Evolutionary conservation across 225 moss, liverwort and hornwort species (phyloP), one percentile per base, ranked within the genome.

Genomic region (Bryum argenteum): DNA sequence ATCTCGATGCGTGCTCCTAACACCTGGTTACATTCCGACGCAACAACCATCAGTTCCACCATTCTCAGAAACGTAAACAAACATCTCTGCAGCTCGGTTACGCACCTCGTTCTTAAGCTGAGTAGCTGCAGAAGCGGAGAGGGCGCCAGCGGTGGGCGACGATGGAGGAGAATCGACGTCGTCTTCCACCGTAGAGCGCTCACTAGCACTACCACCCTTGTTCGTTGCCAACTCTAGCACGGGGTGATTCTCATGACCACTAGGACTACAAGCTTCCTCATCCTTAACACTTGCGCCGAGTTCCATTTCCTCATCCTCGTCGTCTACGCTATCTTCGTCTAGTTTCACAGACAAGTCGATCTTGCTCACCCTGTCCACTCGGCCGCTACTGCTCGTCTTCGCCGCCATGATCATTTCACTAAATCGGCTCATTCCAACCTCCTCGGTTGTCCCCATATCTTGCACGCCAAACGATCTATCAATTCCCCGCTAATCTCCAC

Each of bases 261-360:
- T 33, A 51, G 66, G 64, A 69, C 79, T 79, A 8, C 58, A 76
- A 5, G 79, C 22, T 41, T 79, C 83, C 72, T 79, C 77, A 39
- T 83, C 69, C 60, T 79, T 72, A 8, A 69, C 63, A 12, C 44
- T 47, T 21, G 42, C 22, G 42, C 75, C 42, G 26, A 56, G 67
- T 59, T 80, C 74, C 80, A 77, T 77, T 55, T 80, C 84, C 66
- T 84, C 80, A 14, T 80, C 83, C 47, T 74, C 77, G n/a, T 82
- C 82, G 1, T 33, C 33, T 33, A 78, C 66, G 60, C 77, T 80
- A 39, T 77, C 71, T 71, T 84, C 84, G 66, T 80, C 74, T 15
- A 77, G 66, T 67, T 80, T 84, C 44, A 84, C 74, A 2, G 84
- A 84, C 60, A 84, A 74, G 22, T 84, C 84, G 40, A 84, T 84